Percentiles rank a stretch among this genome's conserved stretches.
Evolutionary conservation across 2,329 filamentous ascomycete species (phyloP).

Genomic region (Beauveria medogensis): DNA sequence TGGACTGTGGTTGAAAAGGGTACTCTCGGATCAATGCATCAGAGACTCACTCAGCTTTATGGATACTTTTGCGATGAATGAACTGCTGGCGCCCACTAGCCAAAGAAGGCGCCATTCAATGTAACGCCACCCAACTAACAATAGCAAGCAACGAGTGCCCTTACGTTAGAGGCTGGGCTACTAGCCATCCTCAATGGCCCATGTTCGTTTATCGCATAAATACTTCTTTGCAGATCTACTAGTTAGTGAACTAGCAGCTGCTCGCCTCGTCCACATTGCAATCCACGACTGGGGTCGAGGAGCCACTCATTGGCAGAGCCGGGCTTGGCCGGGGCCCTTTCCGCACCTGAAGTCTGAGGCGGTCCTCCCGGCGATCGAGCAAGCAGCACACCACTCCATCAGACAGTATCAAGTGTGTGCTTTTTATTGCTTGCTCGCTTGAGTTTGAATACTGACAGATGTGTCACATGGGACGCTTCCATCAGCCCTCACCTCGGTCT

Average conservation of each 20-base stretch:
- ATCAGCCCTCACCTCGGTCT: background rate
- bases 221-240: background rate
- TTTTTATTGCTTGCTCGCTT: background rate
- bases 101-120: background rate
- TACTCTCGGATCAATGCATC: too few relatives aligned
- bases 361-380: background rate
- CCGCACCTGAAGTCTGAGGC: background rate
- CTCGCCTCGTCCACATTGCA: background rate
- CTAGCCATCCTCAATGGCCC: background rate
- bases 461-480: background rate
- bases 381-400: background rate
- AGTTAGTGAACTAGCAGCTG: background rate
- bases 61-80: background rate
- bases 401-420: background rate
- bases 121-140: background rate
- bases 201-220: background rate
- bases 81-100: background rate
- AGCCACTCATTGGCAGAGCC: background rate
- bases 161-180: background rate
- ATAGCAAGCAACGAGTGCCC: background rate
- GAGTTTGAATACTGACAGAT: background rate
- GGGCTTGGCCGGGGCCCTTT: background rate
- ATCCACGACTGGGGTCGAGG: background rate
- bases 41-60: too few relatives aligned
- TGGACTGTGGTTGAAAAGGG: too few relatives aligned